Percentiles rank a stretch among this genome's conserved stretches.
Conservation (phyloP, 108 stramenopile species). For the Skeletonema menzelii region DNA sequence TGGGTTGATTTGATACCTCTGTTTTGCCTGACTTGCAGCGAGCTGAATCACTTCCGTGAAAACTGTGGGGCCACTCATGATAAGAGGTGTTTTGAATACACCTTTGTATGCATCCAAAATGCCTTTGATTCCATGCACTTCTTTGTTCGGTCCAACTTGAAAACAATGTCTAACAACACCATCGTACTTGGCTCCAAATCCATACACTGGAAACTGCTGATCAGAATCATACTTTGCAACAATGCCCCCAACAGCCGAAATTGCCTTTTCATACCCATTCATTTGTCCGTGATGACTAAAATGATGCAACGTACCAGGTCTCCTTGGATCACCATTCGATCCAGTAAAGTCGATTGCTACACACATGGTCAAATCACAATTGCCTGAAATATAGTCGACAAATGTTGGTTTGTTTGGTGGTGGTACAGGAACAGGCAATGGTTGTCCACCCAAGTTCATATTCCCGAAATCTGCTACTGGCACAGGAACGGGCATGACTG, state of each 20-base stretch:
- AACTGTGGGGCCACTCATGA: constrained; percentile 82
- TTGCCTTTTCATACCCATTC: constrained; percentile 83
- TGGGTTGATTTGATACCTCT: constrained; percentile 50
- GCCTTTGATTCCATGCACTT: constrained; percentile 73
- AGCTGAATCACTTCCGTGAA: constrained; percentile 83
- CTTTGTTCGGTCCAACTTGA: constrained; percentile 54
- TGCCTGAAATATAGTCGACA: constrained; percentile 75
- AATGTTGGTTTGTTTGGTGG: constrained; percentile 44
- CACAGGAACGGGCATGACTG: constrained; percentile 13
- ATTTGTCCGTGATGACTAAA: constrained; percentile 59
- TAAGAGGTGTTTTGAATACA: constrained; percentile 59
- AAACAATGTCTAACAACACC: constrained; percentile 79
- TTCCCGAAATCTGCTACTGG: constrained; percentile 15
- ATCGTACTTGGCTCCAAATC: constrained; percentile 91
- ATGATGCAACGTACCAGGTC: constrained; percentile 79
- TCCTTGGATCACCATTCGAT: constrained; percentile 86
- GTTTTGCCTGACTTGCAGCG: constrained; percentile 67
- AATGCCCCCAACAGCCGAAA: constrained; percentile 59
- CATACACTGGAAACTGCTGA: constrained; percentile 80
- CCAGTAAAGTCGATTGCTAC: constrained; percentile 94
- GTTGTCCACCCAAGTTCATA: constrained; percentile 19
- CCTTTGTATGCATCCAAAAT: constrained; percentile 71
- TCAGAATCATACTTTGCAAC: constrained; percentile 82
- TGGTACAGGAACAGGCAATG: neutral
- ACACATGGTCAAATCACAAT: constrained; percentile 70